A percentile compares a stretch with the other conserved stretches of the same genome.
phyloP scores from a whole-genome alignment of 2,329 filamentous ascomycete species.

The Daldinia sp. region DNA sequence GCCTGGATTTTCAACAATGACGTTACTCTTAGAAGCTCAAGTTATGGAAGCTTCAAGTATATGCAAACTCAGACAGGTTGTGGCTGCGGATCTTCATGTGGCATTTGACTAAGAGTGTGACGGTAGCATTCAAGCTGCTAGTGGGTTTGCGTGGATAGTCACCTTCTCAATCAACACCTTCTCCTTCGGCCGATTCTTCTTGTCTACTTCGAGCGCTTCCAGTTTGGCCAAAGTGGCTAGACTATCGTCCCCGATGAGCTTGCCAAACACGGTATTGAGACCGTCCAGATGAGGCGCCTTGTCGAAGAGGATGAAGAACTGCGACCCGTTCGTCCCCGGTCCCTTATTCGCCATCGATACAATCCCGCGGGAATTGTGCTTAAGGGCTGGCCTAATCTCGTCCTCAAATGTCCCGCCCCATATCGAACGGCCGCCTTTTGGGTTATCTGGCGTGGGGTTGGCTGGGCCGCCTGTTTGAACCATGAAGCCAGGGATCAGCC shows the following conservation, averaged over 20 bases:
- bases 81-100: not conserved
- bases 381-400: constrained; percentile 78
- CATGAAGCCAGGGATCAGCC: constrained; percentile 85
- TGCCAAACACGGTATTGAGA: constrained; percentile 86
- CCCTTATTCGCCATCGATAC: constrained; percentile 86
- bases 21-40: not conserved
- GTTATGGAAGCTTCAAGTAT: not conserved
- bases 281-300: constrained; percentile 85
- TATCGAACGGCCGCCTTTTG: constrained; percentile 78
- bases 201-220: constrained; percentile 79
- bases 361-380: constrained; percentile 76
- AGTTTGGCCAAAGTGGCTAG: constrained; percentile 76
- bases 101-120: not conserved
- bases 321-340: constrained; percentile 77
- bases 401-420: constrained; percentile 82
- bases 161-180: constrained; percentile 74
- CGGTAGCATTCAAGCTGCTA: constrained; percentile 67
- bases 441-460: constrained; percentile 66
- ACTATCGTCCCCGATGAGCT: constrained; percentile 74
- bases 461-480: constrained; percentile 78
- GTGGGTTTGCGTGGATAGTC: constrained; percentile 82
- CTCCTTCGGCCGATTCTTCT: constrained; percentile 80
- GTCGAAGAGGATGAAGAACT: constrained; percentile 85
- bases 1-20: not conserved
- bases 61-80: not conserved